Evolutionary conservation across 345 rosid species (phyloP).

Genomic region (Conringia planisiliqua): DNA sequence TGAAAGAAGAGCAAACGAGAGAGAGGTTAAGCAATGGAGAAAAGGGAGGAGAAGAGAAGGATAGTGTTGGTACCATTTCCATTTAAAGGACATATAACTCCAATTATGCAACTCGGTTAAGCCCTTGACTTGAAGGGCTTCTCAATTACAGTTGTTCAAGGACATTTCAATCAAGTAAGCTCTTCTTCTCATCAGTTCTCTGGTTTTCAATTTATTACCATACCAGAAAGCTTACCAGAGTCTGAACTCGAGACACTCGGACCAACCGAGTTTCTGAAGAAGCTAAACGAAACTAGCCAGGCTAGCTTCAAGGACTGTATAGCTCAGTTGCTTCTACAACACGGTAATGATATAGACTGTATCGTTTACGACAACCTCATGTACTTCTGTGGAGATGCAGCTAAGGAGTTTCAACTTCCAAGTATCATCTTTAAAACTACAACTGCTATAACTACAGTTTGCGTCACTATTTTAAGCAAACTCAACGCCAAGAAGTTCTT

Average conservation of each 20-base stretch:
- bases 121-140: no score
- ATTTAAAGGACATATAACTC: constrained; percentile 54
- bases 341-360: constrained; percentile 21
- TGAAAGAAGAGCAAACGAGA: not conserved
- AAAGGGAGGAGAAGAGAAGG: not conserved
- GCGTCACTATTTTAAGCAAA: not conserved
- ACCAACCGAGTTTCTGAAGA: not conserved
- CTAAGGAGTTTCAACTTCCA: not conserved
- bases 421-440: not conserved
- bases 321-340: not conserved
- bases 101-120: constrained; percentile 19
- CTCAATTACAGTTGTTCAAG: constrained; percentile 8
- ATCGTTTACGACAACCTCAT: constrained; percentile 31
- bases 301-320: constrained; percentile 16
- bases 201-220: constrained; percentile 31
- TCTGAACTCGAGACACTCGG: constrained; percentile 11
- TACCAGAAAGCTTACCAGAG: constrained; percentile 25
- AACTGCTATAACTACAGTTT: no score
- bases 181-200: constrained; percentile 2
- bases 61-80: constrained; percentile 47
- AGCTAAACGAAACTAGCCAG: constrained; percentile 36
- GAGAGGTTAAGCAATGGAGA: not conserved
- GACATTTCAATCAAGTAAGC: constrained; percentile 30
- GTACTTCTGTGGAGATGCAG: not conserved
- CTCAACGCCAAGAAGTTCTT: not conserved